phyloP scores from a whole-genome alignment of 2,329 filamentous ascomycete genomes.

The Dactylellina haptotyla region DNA sequence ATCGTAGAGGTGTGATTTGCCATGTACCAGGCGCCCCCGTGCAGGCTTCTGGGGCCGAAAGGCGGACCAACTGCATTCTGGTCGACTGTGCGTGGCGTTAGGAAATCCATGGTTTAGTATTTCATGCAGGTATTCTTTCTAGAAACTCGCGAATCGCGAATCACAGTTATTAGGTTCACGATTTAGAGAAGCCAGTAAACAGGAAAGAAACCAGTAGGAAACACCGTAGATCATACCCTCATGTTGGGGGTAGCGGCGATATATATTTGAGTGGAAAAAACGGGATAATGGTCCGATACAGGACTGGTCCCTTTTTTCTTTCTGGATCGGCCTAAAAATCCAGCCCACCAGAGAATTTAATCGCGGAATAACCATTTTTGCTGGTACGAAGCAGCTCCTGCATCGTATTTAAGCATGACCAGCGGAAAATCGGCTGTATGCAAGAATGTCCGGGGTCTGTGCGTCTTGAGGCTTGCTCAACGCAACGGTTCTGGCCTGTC shows the following conservation, averaged over 20 bases:
- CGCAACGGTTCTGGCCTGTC: constrained; percentile 25
- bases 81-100: constrained; percentile 17
- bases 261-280: constrained; percentile 36
- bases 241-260: constrained; percentile 22
- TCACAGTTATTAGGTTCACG: constrained; percentile 10
- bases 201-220: constrained; percentile 26
- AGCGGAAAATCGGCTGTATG: constrained; percentile 49
- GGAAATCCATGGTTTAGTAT: constrained; percentile 5
- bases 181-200: constrained; percentile 1
- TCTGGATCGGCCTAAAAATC: background rate
- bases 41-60: constrained; percentile 10
- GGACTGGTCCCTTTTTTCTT: constrained; percentile 13
- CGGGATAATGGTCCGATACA: constrained; percentile 24
- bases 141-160: constrained; percentile 10
- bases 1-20: constrained; percentile 37
- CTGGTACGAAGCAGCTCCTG: background rate
- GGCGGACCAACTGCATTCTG: constrained; percentile 19
- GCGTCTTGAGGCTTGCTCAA: constrained; percentile 27
- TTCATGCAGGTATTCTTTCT: constrained; percentile 6
- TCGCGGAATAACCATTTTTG: constrained; percentile 25
- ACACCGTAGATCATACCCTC: constrained; percentile 34
- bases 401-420: constrained; percentile 43
- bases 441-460: constrained; percentile 34
- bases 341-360: constrained; percentile 23
- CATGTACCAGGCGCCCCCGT: background rate